phyloP scores from a whole-genome alignment of 805 yeast species.

The Blastobotrys muscicola region DNA sequence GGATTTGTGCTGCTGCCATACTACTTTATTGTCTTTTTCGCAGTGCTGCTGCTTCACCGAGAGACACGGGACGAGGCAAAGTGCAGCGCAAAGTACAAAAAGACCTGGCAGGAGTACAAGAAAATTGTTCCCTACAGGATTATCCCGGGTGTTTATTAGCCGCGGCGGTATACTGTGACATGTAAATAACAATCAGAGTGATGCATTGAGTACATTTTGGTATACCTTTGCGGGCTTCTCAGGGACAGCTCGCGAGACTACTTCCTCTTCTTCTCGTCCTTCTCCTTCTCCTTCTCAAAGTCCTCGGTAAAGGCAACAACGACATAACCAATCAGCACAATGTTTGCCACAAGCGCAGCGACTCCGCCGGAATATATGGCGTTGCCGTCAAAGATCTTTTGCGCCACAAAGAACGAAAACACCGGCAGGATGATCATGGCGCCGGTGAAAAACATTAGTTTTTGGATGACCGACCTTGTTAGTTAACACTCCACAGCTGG shows the following conservation, averaged over 20 bases:
- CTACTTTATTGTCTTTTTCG: conserved; percentile 79
- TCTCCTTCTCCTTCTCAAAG: conserved; percentile 8
- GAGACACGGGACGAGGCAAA: conserved; percentile 88
- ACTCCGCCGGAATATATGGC: conserved; percentile 58
- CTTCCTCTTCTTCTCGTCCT: conserved; percentile 11
- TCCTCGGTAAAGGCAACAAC: conserved; percentile 66
- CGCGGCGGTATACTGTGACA: background rate
- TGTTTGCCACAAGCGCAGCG: conserved; percentile 65
- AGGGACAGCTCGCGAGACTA: too few relatives aligned
- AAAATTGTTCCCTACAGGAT: conserved; percentile 77
- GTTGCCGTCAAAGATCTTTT: conserved; percentile 34
- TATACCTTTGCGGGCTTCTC: too few relatives aligned
- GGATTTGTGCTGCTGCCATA: conserved; percentile 82
- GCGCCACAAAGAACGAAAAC: conserved; percentile 42
- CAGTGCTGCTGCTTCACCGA: conserved; percentile 72
- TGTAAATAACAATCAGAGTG: background rate
- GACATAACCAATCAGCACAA: conserved; percentile 58
- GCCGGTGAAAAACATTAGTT: conserved; percentile 57
- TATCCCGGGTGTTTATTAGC: conserved; percentile 72
- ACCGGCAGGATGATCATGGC: conserved; percentile 62
- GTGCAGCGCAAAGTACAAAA: conserved; percentile 77
- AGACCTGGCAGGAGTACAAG: conserved; percentile 79
- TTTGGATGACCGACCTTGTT: conserved; percentile 28
- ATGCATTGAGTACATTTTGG: background rate
- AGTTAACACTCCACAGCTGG: background rate